Conservation (phyloP, 148 eudicot species). For the Drosera capensis region DNA sequence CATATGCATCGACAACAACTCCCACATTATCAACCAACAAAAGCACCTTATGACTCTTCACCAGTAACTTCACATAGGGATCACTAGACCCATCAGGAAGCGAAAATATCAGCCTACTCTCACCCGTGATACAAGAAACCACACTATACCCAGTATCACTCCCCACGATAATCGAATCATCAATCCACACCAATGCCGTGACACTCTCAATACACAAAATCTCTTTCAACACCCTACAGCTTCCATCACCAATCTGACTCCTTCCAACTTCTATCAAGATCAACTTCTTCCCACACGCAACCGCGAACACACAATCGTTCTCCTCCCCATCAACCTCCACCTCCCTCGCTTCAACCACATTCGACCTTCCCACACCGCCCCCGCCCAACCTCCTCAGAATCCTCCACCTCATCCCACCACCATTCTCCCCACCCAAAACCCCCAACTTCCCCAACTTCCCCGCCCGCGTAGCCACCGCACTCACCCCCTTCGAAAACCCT, state of each 20-base stretch:
- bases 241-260: constrained; percentile 13
- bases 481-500: constrained; percentile 30
- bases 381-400: constrained; percentile 42
- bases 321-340: constrained; percentile 16
- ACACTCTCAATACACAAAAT: constrained; percentile 57
- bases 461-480: constrained; percentile 36
- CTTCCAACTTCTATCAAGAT: constrained; percentile 27
- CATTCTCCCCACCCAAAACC: constrained; percentile 7
- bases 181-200: constrained; percentile 54
- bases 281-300: constrained; percentile 47
- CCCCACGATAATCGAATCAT: constrained; percentile 70
- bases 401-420: constrained; percentile 21
- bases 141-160: constrained; percentile 50
- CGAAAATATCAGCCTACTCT: constrained; percentile 46
- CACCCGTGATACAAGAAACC: constrained; percentile 55
- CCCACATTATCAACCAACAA: constrained; percentile 87
- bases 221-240: constrained; percentile 49
- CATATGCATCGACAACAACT: constrained; percentile 46
- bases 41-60: constrained; percentile 44
- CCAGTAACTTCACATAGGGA: constrained; percentile 52
- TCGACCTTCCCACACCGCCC: constrained; percentile 34
- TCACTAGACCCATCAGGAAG: constrained; percentile 53
- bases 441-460: constrained; percentile 16
- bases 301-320: constrained; percentile 32
- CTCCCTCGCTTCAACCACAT: constrained; percentile 28